Base-by-base conservation (phyloP, 2,329 filamentous ascomycete genomes). In the Calonectria montana region DNA sequence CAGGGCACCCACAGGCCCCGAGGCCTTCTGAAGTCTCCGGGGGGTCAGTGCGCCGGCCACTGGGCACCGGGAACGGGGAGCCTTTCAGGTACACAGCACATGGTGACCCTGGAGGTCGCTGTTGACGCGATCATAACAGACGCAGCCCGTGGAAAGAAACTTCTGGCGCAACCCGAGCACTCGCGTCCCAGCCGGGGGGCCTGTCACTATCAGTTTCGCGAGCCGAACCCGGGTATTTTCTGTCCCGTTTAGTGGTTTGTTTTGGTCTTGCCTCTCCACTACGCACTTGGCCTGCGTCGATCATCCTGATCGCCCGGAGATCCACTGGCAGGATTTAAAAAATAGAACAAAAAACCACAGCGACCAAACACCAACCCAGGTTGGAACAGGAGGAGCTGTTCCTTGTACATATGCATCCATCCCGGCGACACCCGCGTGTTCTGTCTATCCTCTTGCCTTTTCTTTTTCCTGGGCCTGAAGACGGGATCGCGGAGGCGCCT, bases 261-360 rank as follows among this genome's bases (percentile, higher is more conserved):
- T 70, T 57, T 55, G 31, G 53, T 59, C 69, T 63, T 69, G 29
- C 70, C 70, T 57, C 63, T 76, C 76, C 65, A 70, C 59, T 43
- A 59, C 67, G 53, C 25, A 59, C 37, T 53, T 29, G 53, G 43
- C 43, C 68, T 71, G 47, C 64, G 77, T 76, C 77, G 77, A 78
- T 78, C 53, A 59, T 59, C 77, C 70, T 78, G 77, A 78, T 78
- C 77, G 75, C 74, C 77, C 67, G 53, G 72, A 63, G 69, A 77
- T 75, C 77, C 75, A 76, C 75, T 23, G 48, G 63, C 23, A 39
- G 21, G 63, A 70, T 55, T 43, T 55, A 18, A 59, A 43, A 64
- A 41, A 35, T 35, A 27, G 55, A 23, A 61, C 31, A 64, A 41
- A 63, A 31, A 57, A 39, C 21, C 65, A 50, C 37, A n/a, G 41